Conservation (phyloP, 2,329 filamentous ascomycete species). For the Apiospora saccharicola region DNA sequence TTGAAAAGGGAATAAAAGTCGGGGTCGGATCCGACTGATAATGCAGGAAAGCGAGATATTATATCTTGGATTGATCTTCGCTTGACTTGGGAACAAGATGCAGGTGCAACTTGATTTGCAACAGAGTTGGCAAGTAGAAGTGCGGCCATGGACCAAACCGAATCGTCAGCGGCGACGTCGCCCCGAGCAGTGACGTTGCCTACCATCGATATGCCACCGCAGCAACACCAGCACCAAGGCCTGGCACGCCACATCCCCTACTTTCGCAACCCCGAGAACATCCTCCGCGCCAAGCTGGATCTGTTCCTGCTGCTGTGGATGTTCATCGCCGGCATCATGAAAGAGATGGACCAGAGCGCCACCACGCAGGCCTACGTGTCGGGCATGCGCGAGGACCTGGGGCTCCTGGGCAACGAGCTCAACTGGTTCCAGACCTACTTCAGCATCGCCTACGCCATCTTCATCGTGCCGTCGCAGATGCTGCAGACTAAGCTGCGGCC, state of each 20-base stretch:
- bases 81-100: too few relatives aligned
- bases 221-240: neutral
- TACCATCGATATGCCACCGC: neutral
- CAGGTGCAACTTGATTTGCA: too few relatives aligned
- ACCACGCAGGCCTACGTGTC: slow-evolving; percentile 47
- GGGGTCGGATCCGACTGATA: too few relatives aligned
- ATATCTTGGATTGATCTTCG: too few relatives aligned
- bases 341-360: slow-evolving; percentile 48
- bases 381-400: slow-evolving; percentile 45
- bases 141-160: neutral
- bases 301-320: neutral
- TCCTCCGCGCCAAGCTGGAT: neutral
- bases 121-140: too few relatives aligned
- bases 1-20: too few relatives aligned
- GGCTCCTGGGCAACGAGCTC: slow-evolving; percentile 29
- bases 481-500: slow-evolving; percentile 33
- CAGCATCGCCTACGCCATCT: slow-evolving; percentile 29
- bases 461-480: slow-evolving; percentile 29
- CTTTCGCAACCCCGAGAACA: neutral
- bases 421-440: slow-evolving; percentile 30
- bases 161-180: neutral
- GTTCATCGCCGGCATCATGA: slow-evolving; percentile 43
- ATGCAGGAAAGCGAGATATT: too few relatives aligned
- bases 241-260: neutral
- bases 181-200: too few relatives aligned